A percentile compares a stretch with the other conserved stretches of the same genome.
Evolutionary conservation across 1,284 basidiomycete genomes (phyloP).

Genomic region (Pseudozyma flocculosa): DNA sequence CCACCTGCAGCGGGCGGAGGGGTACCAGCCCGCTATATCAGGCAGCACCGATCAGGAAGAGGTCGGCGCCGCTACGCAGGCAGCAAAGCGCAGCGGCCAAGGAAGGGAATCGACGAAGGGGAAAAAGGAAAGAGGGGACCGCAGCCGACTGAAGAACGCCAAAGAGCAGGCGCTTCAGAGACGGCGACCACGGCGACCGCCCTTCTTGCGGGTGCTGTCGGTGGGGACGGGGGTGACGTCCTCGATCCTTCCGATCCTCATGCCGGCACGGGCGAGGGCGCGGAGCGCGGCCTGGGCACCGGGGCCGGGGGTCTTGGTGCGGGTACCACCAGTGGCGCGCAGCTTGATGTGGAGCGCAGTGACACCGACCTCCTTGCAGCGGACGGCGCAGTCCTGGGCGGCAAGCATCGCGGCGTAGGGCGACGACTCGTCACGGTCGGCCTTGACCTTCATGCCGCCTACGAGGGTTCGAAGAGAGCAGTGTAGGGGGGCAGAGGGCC

Average conservation of each 20-base stretch:
- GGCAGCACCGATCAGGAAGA: no score
- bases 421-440: conserved; percentile 98
- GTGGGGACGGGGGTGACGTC: conserved; percentile 93
- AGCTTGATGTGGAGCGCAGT: conserved; percentile 97
- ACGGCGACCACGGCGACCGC: conserved; percentile 99
- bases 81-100: no score
- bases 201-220: conserved; percentile 97
- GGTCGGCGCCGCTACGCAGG: no score
- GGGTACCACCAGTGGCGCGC: conserved; percentile 95
- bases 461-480: no score
- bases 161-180: conserved; percentile 62
- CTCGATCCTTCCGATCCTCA: conserved; percentile 94
- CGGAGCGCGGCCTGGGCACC: conserved; percentile 98
- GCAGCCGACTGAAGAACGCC: background rate
- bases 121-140: background rate
- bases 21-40: no score
- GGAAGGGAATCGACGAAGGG: no score
- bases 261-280: conserved; percentile 95
- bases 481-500: background rate
- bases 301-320: conserved; percentile 97
- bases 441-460: conserved; percentile 99
- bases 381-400: conserved; percentile 90
- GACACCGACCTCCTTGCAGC: conserved; percentile 98
- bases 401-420: conserved; percentile 99
- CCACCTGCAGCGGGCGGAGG: no score